Evolutionary conservation across 768 basidiomycete genomes (phyloP), one percentile per base, ranked within the genome.

Genomic region (Pulveroboletus sp.): DNA sequence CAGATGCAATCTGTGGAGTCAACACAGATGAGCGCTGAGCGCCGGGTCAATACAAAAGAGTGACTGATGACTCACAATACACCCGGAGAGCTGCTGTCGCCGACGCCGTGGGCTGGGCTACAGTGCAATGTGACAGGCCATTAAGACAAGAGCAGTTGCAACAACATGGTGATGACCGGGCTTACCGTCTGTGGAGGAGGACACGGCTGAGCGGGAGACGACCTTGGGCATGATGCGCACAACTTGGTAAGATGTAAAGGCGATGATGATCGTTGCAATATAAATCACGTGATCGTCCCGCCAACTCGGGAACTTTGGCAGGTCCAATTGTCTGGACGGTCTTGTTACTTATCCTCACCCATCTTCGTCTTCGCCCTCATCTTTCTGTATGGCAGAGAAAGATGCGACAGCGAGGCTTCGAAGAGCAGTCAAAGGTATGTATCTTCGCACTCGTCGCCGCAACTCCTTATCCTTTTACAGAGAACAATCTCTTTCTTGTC

Each of bases 401-500:
- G 88, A 90, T 72, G 75, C 85, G 39, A 78, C 84, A 17, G 80
- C 76, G 43, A 76, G 89, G 54, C 79, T 91, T 51, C 79, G 87
- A 50, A 79, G 85, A 61, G 89, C 89, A 45, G 87, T 91, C 47
- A 86, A 87, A 75, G 89, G 89, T 83, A 46, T 30, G 65, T 55
- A 28, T 41, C 13, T 39, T 43, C 27, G 9, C 38, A 18, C 37
- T 27, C 38, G 33, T 47, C 31, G 13, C 43, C 26, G 24, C 53
- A 31, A 7, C 38, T 26, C 31, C 50, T 68, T 37, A 56, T 59
- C 53, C 61, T 27, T 57, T 38, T 49, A 33, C 64, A 97, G 94
- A 95, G 73, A 94, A 95, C 72, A 95, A 95, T 71, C 81, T 96
- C 57, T 86, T 93, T 59, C 82, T 95, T 54, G 90, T 96, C 62